A percentile compares a stretch with the other conserved stretches of the same genome.
Conservation (phyloP, 805 yeast genomes). For the Maudiozyma turicensis region DNA sequence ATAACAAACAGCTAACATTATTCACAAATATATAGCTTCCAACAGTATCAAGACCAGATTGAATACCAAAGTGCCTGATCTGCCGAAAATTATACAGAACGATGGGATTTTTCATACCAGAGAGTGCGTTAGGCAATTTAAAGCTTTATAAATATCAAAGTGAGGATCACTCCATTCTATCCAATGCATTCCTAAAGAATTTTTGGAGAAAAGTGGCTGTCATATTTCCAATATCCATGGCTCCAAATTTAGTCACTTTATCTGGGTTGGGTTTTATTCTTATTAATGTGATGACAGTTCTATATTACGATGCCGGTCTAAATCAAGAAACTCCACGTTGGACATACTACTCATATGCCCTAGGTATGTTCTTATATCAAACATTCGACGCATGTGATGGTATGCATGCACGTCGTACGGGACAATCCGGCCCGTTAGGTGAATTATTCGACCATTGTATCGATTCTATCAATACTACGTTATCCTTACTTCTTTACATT, state of each 20-base stretch:
- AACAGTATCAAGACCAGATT: too few relatives aligned
- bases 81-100: slow-evolving; percentile 4
- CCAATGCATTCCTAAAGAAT: slow-evolving; percentile 70
- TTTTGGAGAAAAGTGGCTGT: slow-evolving; percentile 70
- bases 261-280: slow-evolving; percentile 67
- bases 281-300: slow-evolving; percentile 51
- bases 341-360: slow-evolving; percentile 69
- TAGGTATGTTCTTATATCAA: slow-evolving; percentile 82
- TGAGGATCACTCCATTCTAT: slow-evolving; percentile 72
- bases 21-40: too few relatives aligned
- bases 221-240: slow-evolving; percentile 78
- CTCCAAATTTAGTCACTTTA: slow-evolving; percentile 85
- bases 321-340: slow-evolving; percentile 56
- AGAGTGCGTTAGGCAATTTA: slow-evolving; percentile 34
- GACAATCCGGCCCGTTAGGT: slow-evolving; percentile 92
- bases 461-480: slow-evolving; percentile 68
- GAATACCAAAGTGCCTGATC: too few relatives aligned
- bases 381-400: slow-evolving; percentile 97
- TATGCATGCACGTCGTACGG: slow-evolving; percentile 88
- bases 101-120: slow-evolving; percentile 65
- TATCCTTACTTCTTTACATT: slow-evolving; percentile 65
- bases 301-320: slow-evolving; percentile 66
- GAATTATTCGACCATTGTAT: slow-evolving; percentile 90
- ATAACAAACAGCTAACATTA: too few relatives aligned
- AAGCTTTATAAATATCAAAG: slow-evolving; percentile 57